Conservation (phyloP, 139 green algal species). For the Ostreobium quekettii region DNA sequence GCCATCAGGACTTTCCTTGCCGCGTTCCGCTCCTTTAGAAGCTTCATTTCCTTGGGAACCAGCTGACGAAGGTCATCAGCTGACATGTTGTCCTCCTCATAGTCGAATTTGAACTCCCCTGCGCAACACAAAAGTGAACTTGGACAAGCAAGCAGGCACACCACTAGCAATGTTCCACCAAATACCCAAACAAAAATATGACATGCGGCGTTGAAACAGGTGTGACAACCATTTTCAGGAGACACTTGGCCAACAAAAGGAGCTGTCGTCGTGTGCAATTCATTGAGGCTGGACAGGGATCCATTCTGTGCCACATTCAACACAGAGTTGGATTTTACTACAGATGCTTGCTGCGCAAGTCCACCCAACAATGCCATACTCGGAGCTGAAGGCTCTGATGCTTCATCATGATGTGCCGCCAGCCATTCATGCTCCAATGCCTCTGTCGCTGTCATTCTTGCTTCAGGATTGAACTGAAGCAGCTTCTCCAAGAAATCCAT, state of each 20-base stretch:
- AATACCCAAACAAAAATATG: constrained; percentile 8
- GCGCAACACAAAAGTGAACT: constrained; percentile 9
- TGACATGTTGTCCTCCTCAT: constrained; percentile 77
- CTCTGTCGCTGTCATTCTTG: constrained; percentile 71
- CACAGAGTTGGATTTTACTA: not conserved
- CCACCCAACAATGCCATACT: constrained; percentile 24
- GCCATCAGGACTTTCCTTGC: too few relatives aligned
- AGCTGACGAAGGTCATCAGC: constrained; percentile 56
- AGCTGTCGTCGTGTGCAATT: not conserved
- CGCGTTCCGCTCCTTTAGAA: too few relatives aligned
- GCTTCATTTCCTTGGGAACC: constrained; percentile 32
- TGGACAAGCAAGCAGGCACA: not conserved
- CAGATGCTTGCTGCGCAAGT: not conserved
- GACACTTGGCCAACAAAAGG: not conserved
- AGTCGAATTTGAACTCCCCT: constrained; percentile 77
- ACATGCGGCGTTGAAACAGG: not conserved
- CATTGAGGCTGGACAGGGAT: not conserved
- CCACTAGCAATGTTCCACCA: not conserved
- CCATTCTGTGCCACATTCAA: not conserved
- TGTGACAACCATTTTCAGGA: not conserved
- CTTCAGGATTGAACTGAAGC: constrained; percentile 84
- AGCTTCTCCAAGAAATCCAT: constrained; percentile 83
- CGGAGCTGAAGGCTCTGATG: constrained; percentile 54
- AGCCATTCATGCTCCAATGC: constrained; percentile 88
- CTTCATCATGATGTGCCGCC: constrained; percentile 68